These are phyloP conservation scores for Globisporangium ultimum DNA, from an alignment of 352 stramenopile genomes.

Conservation along the genomic window DNA sequence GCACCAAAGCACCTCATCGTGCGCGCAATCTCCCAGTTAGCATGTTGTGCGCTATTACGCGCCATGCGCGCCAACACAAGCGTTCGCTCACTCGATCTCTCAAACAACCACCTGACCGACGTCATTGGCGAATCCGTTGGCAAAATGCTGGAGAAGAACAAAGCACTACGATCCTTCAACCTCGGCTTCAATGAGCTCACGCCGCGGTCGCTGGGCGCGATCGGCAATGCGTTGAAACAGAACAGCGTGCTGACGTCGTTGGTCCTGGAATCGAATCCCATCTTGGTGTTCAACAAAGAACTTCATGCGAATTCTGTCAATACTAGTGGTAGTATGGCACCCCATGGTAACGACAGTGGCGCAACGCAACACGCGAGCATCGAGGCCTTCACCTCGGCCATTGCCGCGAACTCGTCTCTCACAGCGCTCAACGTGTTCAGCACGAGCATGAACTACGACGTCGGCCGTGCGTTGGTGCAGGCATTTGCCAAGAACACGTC, in stretches of 20 bases:
- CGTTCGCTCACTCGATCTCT: conserved; percentile 54
- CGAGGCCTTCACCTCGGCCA: conserved; percentile 33
- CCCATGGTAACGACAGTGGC: background rate
- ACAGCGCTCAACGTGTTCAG: conserved; percentile 57
- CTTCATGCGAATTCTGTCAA: background rate
- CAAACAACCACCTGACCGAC: conserved; percentile 54
- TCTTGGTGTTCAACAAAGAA: conserved; percentile 33
- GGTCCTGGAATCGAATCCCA: conserved; percentile 56
- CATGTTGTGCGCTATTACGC: conserved; percentile 52
- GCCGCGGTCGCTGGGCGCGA: conserved; percentile 21
- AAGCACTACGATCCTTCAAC: conserved; percentile 43
- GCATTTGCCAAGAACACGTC: conserved; percentile 45
- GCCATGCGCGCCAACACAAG: conserved; percentile 58
- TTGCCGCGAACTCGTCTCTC: conserved; percentile 38
- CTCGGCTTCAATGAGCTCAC: conserved; percentile 60
- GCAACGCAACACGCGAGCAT: conserved; percentile 19
- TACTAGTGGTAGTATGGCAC: background rate
- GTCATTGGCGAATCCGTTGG: conserved; percentile 29
- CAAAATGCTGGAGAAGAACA: conserved; percentile 61
- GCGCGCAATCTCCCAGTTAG: conserved; percentile 40
- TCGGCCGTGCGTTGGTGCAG: conserved; percentile 35
- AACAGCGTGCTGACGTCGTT: conserved; percentile 55
- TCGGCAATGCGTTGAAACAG: conserved; percentile 33
- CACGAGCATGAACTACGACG: conserved; percentile 51
- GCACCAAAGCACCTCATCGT: conserved; percentile 46